Percentiles rank a stretch among this genome's conserved stretches.
Evolutionary conservation across 2,329 filamentous ascomycete genomes (phyloP).

Genomic region (Claviceps quebecensis): DNA sequence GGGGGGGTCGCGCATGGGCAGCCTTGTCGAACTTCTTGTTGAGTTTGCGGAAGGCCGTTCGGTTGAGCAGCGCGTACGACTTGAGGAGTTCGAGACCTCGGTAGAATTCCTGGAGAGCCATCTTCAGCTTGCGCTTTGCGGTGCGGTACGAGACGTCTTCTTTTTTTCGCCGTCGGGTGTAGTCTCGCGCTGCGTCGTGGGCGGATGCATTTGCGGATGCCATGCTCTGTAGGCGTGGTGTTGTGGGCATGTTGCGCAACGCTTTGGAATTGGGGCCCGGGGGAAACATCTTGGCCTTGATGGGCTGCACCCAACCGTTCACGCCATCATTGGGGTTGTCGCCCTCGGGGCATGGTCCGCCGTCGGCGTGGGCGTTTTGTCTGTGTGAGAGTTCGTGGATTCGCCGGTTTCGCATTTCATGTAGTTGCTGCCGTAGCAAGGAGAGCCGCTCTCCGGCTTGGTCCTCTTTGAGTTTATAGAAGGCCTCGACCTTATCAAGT

Average conservation of each 20-base stretch:
- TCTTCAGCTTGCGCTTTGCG: conserved; percentile 83
- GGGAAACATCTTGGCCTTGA: conserved; percentile 39
- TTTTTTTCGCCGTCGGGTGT: conserved; percentile 31
- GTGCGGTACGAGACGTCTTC: conserved; percentile 64
- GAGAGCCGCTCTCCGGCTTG: conserved; percentile 63
- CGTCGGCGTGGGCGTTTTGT: conserved; percentile 18
- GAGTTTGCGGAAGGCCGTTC: conserved; percentile 89
- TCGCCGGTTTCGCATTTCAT: conserved; percentile 80
- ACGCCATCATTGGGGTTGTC: conserved; percentile 16
- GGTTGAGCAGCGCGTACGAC: conserved; percentile 77
- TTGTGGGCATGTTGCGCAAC: conserved; percentile 38
- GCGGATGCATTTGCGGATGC: conserved; percentile 9
- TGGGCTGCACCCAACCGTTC: conserved; percentile 34
- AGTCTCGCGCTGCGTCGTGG: conserved; percentile 29
- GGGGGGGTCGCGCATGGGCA: conserved; percentile 59
- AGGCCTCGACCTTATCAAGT: conserved; percentile 79
- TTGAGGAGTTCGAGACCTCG: conserved; percentile 83
- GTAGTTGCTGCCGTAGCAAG: conserved; percentile 67
- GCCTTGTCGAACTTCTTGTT: conserved; percentile 99
- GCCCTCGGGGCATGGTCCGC: conserved; percentile 10
- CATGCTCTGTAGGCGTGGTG: conserved; percentile 25
- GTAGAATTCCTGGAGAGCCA: conserved; percentile 86
- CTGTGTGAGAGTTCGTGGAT: conserved; percentile 51
- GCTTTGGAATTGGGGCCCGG: conserved; percentile 48
- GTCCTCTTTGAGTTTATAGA: conserved; percentile 78